These are phyloP conservation scores for Vicia sativa DNA, from an alignment of 306 rosid genomes.

Conservation along the genomic window DNA sequence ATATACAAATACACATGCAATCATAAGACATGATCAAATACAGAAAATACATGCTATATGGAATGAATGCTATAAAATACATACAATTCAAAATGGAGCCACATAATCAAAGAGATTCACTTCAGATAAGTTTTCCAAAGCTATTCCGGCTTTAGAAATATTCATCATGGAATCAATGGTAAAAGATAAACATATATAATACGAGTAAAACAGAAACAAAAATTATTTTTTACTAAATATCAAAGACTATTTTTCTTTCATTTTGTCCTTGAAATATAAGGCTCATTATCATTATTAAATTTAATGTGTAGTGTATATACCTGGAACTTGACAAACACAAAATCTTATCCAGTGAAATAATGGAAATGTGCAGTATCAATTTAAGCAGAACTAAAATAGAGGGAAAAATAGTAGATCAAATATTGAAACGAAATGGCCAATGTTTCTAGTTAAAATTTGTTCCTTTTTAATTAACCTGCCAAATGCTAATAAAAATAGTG, in stretches of 20 bases:
- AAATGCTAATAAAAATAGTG: conserved; percentile 14
- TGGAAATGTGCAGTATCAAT: neutral
- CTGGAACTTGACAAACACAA: conserved; percentile 10
- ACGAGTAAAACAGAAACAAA: conserved; percentile 3
- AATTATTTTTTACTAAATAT: neutral
- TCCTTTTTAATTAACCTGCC: neutral
- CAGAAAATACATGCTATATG: neutral
- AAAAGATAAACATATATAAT: neutral
- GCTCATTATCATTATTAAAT: neutral
- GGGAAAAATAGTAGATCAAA: neutral
- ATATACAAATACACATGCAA: neutral
- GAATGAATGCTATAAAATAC: neutral
- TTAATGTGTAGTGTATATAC: conserved; percentile 15
- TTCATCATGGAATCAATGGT: conserved; percentile 17
- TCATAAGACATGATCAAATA: neutral
- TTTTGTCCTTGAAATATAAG: neutral
- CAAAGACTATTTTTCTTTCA: conserved; percentile 8
- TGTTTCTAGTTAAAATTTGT: conserved; percentile 11
- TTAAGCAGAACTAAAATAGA: neutral
- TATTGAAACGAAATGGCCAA: conserved; percentile 20
- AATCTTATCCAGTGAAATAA: neutral
- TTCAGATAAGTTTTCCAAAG: conserved; percentile 6
- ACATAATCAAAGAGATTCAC: conserved; percentile 7
- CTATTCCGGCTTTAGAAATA: neutral
- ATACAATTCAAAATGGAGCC: neutral